phyloP scores from a whole-genome alignment of 805 yeast species.

The Candida easanensis region DNA sequence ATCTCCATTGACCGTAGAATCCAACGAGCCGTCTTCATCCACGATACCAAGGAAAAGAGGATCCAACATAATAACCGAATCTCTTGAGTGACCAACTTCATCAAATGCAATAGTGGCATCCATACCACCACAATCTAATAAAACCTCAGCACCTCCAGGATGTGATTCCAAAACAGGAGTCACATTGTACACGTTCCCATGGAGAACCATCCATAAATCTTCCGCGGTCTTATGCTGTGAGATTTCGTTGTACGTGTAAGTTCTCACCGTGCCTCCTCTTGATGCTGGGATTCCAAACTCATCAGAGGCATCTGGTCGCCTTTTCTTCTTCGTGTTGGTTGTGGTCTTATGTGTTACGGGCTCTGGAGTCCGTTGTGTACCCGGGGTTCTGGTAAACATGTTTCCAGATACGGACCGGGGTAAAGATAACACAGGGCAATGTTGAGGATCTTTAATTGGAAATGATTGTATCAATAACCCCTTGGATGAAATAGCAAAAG shows the following conservation, averaged over 20 bases:
- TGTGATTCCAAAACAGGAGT: conserved; percentile 66
- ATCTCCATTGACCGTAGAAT: conserved; percentile 1
- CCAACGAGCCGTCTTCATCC: conserved; percentile 33
- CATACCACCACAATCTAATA: conserved; percentile 69
- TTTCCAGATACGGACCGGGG: too few species aligned
- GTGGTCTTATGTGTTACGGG: conserved; percentile 12
- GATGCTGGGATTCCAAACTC: not conserved
- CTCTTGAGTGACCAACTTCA: conserved; percentile 97
- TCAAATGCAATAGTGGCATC: conserved; percentile 83
- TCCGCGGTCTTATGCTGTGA: conserved; percentile 17
- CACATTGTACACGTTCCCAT: conserved; percentile 77
- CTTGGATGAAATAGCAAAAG: too few species aligned
- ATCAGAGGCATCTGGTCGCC: not conserved
- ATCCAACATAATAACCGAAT: conserved; percentile 75
- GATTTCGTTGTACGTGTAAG: conserved; percentile 17
- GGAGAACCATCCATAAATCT: conserved; percentile 81
- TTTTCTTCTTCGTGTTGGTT: conserved; percentile 14
- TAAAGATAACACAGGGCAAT: too few species aligned
- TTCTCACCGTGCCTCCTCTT: conserved; percentile 1
- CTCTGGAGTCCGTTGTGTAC: conserved; percentile 2
- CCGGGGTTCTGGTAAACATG: conserved; percentile 5
- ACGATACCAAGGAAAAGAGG: conserved; percentile 74
- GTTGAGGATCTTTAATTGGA: too few species aligned
- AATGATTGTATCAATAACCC: too few species aligned
- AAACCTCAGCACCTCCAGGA: conserved; percentile 70